Evolutionary conservation across 345 rosid species (phyloP).

Genomic region (Acer saccharum): DNA sequence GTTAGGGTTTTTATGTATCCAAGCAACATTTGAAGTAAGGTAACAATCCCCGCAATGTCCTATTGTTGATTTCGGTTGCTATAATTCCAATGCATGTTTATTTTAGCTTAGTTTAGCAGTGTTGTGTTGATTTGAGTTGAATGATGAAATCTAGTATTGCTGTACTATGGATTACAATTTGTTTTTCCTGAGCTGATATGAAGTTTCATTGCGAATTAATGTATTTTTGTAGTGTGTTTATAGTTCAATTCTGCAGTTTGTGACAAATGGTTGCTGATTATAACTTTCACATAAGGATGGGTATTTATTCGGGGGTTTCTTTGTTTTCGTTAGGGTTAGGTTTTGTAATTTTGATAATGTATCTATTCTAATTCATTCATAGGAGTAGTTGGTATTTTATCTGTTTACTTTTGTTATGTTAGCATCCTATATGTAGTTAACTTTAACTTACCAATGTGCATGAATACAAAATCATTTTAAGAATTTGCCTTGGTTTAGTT

Average conservation of each 20-base stretch:
- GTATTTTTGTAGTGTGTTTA: neutral
- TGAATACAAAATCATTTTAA: too few species aligned
- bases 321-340: neutral
- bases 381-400: too few species aligned
- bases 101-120: neutral
- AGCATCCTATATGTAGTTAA: too few species aligned
- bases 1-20: conserved; percentile 69
- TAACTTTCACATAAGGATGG: neutral
- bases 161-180: too few species aligned
- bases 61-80: neutral
- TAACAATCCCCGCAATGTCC: neutral
- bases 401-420: too few species aligned
- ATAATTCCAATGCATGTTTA: neutral
- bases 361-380: neutral
- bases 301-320: neutral
- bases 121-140: neutral
- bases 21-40: conserved; percentile 43
- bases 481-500: neutral
- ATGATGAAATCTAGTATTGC: neutral
- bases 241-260: neutral
- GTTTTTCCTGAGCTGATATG: neutral
- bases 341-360: neutral
- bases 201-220: neutral
- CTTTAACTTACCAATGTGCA: neutral
- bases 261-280: neutral